A percentile compares a stretch with the other conserved stretches of the same genome.
phyloP scores from a whole-genome alignment of 768 basidiomycete genomes.

The Calocybe gangraenosa region DNA sequence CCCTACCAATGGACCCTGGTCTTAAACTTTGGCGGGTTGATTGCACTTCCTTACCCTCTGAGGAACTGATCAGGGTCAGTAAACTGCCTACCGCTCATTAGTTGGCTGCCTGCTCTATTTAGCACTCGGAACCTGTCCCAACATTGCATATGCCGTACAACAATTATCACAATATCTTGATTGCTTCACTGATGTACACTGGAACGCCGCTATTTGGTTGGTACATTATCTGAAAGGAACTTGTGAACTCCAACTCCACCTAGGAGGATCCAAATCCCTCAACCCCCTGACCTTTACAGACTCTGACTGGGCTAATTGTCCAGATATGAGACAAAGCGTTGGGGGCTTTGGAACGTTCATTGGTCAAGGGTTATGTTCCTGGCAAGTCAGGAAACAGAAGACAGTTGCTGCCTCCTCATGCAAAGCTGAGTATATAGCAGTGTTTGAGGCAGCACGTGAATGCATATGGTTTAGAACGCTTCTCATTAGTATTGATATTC shows the following conservation, averaged over 20 bases:
- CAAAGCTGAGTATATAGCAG: constrained; percentile 37
- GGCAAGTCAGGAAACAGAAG: constrained; percentile 3
- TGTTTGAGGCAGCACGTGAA: constrained; percentile 18
- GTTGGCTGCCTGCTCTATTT: neutral
- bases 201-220: constrained; percentile 1
- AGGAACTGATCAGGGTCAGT: neutral
- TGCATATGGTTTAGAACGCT: constrained; percentile 15
- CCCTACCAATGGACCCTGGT: neutral
- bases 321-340: constrained; percentile 13
- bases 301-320: constrained; percentile 16
- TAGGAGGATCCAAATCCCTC: neutral
- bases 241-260: neutral
- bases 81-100: constrained; percentile 1
- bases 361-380: constrained; percentile 14
- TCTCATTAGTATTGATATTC: constrained; percentile 9
- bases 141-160: constrained; percentile 1
- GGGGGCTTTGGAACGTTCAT: constrained; percentile 17
- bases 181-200: neutral
- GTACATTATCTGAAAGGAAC: constrained; percentile 3
- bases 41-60: neutral
- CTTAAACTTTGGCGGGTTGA: neutral
- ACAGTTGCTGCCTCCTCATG: constrained; percentile 14
- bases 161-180: constrained; percentile 2
- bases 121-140: neutral
- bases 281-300: constrained; percentile 16